Evolutionary conservation across 2,329 filamentous ascomycete species (phyloP).

Genomic region (Pezicula rhizophila): DNA sequence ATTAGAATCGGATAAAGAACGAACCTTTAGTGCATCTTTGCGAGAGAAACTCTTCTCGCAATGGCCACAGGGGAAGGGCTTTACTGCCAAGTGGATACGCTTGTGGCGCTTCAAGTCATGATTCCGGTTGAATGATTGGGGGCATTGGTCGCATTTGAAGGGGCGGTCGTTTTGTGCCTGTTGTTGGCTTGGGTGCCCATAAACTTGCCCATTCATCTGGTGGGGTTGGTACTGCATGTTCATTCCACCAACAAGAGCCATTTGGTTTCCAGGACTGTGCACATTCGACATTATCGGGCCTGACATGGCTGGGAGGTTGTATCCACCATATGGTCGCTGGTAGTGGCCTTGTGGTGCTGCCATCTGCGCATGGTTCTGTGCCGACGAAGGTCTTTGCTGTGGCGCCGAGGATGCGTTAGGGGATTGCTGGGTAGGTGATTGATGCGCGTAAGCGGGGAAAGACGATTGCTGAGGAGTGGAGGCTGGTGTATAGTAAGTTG

Average conservation of each 20-base stretch:
- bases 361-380: conserved; percentile 37
- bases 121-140: conserved; percentile 91
- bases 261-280: conserved; percentile 64
- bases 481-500: conserved; percentile 50
- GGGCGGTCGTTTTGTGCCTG: conserved; percentile 68
- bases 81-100: conserved; percentile 88
- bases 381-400: conserved; percentile 31
- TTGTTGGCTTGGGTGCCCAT: conserved; percentile 45
- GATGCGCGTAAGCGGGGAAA: conserved; percentile 41
- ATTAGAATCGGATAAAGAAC: conserved; percentile 27
- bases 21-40: conserved; percentile 94
- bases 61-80: conserved; percentile 85
- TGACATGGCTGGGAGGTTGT: conserved; percentile 55
- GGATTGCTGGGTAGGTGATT: conserved; percentile 42
- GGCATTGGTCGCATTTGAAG: conserved; percentile 90
- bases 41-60: conserved; percentile 97
- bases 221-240: conserved; percentile 47
- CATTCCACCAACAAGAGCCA: conserved; percentile 58
- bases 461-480: conserved; percentile 40
- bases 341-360: conserved; percentile 50
- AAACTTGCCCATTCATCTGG: conserved; percentile 44
- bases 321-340: conserved; percentile 39
- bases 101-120: conserved; percentile 96
- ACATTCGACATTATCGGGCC: conserved; percentile 74
- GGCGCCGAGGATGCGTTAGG: conserved; percentile 32